These are phyloP conservation scores for Megacollybia platyphylla DNA, from an alignment of 1,284 basidiomycete species.

Conservation along the genomic window DNA sequence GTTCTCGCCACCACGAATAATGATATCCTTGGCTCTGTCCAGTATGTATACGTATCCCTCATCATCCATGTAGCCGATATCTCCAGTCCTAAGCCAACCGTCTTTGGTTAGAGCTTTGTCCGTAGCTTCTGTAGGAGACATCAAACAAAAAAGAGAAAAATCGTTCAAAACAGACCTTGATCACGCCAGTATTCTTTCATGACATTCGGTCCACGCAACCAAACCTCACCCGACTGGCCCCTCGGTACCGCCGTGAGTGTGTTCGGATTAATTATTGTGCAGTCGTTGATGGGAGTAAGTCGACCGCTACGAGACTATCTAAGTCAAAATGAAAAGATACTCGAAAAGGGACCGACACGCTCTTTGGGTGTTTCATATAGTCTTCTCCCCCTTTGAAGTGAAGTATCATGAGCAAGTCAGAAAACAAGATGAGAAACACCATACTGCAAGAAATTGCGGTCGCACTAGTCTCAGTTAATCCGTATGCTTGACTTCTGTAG, in stretches of 20 bases:
- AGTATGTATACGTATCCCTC: constrained; percentile 60
- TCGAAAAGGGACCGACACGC: constrained; percentile 27
- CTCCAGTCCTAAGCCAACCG: constrained; percentile 80
- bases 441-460: constrained; percentile 18
- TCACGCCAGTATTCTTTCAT: constrained; percentile 58
- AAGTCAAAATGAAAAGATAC: background rate
- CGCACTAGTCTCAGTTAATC: constrained; percentile 48
- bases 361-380: constrained; percentile 34
- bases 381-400: constrained; percentile 38
- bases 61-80: constrained; percentile 49
- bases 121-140: constrained; percentile 17
- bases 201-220: constrained; percentile 50
- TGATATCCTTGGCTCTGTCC: constrained; percentile 40
- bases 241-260: constrained; percentile 22
- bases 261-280: constrained; percentile 23
- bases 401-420: constrained; percentile 2
- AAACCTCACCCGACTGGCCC: constrained; percentile 39
- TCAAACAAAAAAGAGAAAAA: too few species aligned
- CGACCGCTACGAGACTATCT: constrained; percentile 23
- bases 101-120: constrained; percentile 51
- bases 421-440: too few species aligned
- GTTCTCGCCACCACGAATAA: constrained; percentile 63
- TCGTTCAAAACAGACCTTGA: constrained; percentile 9
- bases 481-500: constrained; percentile 42
- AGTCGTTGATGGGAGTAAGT: constrained; percentile 38